Percentiles rank a stretch among this genome's conserved stretches.
phyloP scores from a whole-genome alignment of 345 rosid genomes.

The Ricinus communis region DNA sequence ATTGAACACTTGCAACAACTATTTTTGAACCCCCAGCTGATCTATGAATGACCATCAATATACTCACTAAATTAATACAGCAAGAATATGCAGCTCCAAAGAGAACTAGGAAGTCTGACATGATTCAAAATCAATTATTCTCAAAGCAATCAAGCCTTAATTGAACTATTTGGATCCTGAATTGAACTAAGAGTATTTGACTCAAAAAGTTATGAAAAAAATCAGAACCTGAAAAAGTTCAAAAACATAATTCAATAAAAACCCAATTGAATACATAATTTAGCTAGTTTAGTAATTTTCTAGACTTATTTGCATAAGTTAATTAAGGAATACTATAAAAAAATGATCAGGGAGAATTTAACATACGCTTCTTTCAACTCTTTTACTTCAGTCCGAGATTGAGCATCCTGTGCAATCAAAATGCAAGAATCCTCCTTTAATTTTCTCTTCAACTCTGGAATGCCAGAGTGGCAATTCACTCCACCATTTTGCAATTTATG shows the following conservation, averaged over 20 bases:
- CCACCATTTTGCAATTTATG: constrained; percentile 33
- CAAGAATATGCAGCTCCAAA: background rate
- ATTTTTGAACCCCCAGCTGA: background rate
- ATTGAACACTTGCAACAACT: background rate
- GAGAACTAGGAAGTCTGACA: background rate
- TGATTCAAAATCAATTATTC: constrained; percentile 8
- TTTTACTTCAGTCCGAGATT: constrained; percentile 57
- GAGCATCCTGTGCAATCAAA: constrained; percentile 61
- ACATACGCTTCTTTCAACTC: constrained; percentile 74
- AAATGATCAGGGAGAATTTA: too few relatives aligned
- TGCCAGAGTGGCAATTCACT: constrained; percentile 30
- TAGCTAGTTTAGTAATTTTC: constrained; percentile 1
- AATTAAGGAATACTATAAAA: constrained; percentile 13
- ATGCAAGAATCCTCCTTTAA: constrained; percentile 42
- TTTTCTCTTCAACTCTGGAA: constrained; percentile 46
- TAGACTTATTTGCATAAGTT: constrained; percentile 8
- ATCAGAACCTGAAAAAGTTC: background rate
- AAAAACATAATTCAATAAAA: background rate
- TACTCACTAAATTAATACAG: background rate
- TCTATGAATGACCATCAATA: background rate
- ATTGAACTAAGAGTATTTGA: background rate
- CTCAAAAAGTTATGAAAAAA: background rate
- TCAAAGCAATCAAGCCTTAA: background rate
- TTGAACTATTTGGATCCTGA: background rate
- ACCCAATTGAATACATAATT: constrained; percentile 12